Percentiles rank a stretch among this genome's conserved stretches.
Conservation (phyloP, 78 protist species). For the Tieghemostelium lacteum region DNA sequence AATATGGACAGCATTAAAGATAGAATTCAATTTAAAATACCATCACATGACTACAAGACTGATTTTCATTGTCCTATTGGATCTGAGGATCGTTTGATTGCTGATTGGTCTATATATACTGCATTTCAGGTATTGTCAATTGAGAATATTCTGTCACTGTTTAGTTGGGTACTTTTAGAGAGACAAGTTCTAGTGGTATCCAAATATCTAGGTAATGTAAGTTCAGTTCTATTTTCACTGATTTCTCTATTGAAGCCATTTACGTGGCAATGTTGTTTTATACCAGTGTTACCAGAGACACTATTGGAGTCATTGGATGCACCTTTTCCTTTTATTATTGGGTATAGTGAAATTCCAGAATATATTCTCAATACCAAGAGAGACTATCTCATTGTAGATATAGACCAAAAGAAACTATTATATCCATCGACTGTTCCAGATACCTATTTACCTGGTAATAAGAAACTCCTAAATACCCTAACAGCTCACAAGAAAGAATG, state of each 20-base stretch:
- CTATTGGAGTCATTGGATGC: constrained; percentile 65
- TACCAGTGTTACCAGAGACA: constrained; percentile 65
- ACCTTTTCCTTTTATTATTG: constrained; percentile 73
- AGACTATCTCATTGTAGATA: constrained; percentile 71
- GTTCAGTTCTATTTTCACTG: constrained; percentile 55
- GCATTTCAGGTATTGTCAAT: constrained; percentile 19
- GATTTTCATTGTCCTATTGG: constrained; percentile 72
- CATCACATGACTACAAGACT: constrained; percentile 61
- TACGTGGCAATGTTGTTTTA: constrained; percentile 77
- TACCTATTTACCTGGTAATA: constrained; percentile 51
- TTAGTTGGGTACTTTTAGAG: constrained; percentile 45
- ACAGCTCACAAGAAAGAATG: constrained; percentile 42
- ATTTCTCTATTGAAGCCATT: constrained; percentile 69
- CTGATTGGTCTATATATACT: constrained; percentile 71
- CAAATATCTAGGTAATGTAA: constrained; percentile 39
- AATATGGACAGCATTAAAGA: constrained; percentile 58
- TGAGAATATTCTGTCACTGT: constrained; percentile 43
- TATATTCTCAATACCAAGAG: constrained; percentile 3
- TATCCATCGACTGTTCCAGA: constrained; percentile 24
- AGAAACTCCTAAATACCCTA: constrained; percentile 46
- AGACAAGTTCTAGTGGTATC: constrained; percentile 59
- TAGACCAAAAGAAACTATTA: constrained; percentile 46
- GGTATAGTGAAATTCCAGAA: constrained; percentile 13
- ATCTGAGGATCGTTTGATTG: constrained; percentile 65
- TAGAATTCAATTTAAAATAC: constrained; percentile 59